Evolutionary conservation across 139 green algal species (phyloP), one percentile per base, ranked within the genome.

Genomic region (Micractinium conductrix): DNA sequence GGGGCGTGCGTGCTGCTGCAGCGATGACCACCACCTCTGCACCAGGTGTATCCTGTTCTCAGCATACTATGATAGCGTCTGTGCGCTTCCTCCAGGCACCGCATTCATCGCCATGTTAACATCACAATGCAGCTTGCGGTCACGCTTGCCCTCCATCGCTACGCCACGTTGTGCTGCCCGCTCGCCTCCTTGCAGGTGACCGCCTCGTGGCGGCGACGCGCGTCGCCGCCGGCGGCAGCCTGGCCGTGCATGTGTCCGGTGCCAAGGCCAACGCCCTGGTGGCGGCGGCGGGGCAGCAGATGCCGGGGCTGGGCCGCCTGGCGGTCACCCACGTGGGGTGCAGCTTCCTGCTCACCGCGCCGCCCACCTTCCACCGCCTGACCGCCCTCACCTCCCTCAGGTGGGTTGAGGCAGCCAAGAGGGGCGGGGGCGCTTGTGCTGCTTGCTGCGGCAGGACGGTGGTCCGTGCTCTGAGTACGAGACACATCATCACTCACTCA

Each of bases 281-380:
- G 16, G 60, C 30, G 6, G 21, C 30, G 4, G 78, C 62, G 35
- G 65, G 42, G 30, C n/a, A 14, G 42, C 42, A 50, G 30, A 65
- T 62, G 78, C 78, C 78, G 2, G 62, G 62, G 17, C 3, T 83
- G 62, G 30, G 33, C 42, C 21, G 62, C 62, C 78, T 83, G 60
- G 42, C 40, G 7, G 78, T 83, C 42, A 17, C 14, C 12, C 78
- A 65, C 17, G 8, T 12, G 6, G 78, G 43, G 30, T 30, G 60
- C 78, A 17, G 42, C 17, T 83, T 83, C 60, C n/a, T 83, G 78
- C 62, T 83, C 7, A 44, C 78, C 17, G n/a, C 30, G 19, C n/a
- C 42, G 30, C 60, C 78, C 43, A 63, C n/a, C 43, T 74, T 83
- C 9, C 17, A 35, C n/a, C 43, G 10, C 17, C 30, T 83, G 62